A percentile compares a stretch with the other conserved stretches of the same genome.
Conservation (phyloP, 176 grass and related monocot genomes). For the Phoenix roebelenii region DNA sequence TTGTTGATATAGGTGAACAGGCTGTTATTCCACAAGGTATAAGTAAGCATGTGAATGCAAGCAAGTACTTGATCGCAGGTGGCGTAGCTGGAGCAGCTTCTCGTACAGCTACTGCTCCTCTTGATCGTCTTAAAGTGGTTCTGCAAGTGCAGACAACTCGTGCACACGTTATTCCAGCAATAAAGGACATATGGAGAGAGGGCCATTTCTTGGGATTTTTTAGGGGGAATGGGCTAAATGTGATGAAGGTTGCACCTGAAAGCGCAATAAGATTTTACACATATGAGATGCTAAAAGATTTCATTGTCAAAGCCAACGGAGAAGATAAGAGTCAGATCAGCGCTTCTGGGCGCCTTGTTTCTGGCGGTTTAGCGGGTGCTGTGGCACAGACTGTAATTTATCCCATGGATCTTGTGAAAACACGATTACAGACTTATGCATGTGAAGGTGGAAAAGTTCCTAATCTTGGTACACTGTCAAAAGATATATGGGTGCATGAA, state of each 20-base stretch:
- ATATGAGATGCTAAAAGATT: conserved; percentile 74
- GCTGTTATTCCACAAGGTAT: conserved; percentile 72
- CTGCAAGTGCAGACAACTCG: conserved; percentile 68
- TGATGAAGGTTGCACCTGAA: conserved; percentile 83
- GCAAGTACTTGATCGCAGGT: conserved; percentile 80
- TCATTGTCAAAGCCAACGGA: conserved; percentile 58
- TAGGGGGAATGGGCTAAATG: conserved; percentile 83
- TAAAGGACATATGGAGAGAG: conserved; percentile 66
- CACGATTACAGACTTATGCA: conserved; percentile 55
- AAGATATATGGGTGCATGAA: conserved; percentile 65
- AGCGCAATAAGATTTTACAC: conserved; percentile 82
- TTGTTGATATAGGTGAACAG: conserved; percentile 81
- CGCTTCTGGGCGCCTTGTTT: conserved; percentile 55
- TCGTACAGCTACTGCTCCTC: conserved; percentile 74
- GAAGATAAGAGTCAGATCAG: conserved; percentile 59
- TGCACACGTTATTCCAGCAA: conserved; percentile 27
- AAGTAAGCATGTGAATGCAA: conserved; percentile 59
- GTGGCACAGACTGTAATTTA: conserved; percentile 71
- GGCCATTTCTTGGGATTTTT: conserved; percentile 53
- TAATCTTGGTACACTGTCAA: conserved; percentile 45
- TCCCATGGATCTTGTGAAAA: conserved; percentile 83
- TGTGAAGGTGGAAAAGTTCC: conserved; percentile 45
- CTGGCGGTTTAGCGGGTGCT: conserved; percentile 76
- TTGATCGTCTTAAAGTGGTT: conserved; percentile 69
- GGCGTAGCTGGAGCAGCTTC: conserved; percentile 63